Evolutionary conservation across 2,329 filamentous ascomycete species (phyloP).

Genomic region (Sarocladium kiliense): DNA sequence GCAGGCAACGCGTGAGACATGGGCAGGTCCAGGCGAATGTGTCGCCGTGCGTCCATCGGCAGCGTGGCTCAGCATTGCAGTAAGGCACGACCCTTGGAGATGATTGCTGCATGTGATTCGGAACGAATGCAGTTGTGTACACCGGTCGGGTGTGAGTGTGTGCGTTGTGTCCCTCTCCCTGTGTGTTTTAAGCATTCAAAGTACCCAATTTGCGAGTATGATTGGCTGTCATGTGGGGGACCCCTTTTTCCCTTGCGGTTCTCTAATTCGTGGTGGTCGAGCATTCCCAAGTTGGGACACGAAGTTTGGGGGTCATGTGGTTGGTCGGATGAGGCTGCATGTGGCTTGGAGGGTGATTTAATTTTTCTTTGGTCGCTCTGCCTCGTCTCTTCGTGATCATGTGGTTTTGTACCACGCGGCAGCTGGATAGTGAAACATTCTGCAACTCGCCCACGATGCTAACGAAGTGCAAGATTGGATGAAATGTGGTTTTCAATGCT

Average conservation of each 20-base stretch:
- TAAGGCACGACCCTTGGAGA: no score
- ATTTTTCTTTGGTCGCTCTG: neutral
- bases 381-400: neutral
- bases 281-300: neutral
- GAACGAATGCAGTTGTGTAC: neutral
- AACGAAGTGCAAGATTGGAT: neutral
- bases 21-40: no score
- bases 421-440: neutral
- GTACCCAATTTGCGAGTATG: neutral
- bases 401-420: neutral
- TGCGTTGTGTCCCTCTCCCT: no score
- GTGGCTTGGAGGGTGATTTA: neutral
- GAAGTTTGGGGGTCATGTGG: neutral
- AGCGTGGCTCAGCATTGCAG: no score
- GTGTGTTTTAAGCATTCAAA: neutral
- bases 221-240: neutral
- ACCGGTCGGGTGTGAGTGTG: no score
- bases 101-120: slow-evolving; percentile 1
- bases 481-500: neutral
- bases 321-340: neutral
- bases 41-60: no score
- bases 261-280: neutral
- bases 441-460: no score
- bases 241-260: neutral
- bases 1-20: neutral